phyloP scores from a whole-genome alignment of 192 early-diverging fungal species.

The Coemansia sp. region DNA sequence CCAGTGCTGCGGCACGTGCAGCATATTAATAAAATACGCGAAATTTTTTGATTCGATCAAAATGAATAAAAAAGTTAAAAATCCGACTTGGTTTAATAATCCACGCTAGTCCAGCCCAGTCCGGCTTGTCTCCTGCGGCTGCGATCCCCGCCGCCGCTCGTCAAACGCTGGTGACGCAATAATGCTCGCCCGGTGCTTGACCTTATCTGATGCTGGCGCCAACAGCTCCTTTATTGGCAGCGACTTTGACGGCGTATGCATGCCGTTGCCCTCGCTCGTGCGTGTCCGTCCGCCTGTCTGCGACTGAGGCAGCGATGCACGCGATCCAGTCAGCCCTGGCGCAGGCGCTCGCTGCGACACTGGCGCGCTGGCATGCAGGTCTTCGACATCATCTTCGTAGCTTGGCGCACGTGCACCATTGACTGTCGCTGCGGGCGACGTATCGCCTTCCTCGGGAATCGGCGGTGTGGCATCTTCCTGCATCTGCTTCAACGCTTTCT shows the following conservation, averaged over 20 bases:
- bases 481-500: slow-evolving; percentile 61
- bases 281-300: slow-evolving; percentile 2
- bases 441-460: slow-evolving; percentile 44
- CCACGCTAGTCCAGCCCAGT: too few relatives aligned
- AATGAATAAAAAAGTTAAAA: not conserved
- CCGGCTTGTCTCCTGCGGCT: slow-evolving; percentile 1
- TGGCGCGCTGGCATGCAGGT: not conserved
- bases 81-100: too few relatives aligned
- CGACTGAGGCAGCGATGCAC: slow-evolving; percentile 30
- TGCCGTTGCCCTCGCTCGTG: slow-evolving; percentile 27
- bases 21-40: too few relatives aligned
- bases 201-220: slow-evolving; percentile 49
- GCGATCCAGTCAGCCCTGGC: slow-evolving; percentile 20
- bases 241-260: slow-evolving; percentile 42
- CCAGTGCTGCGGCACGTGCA: too few relatives aligned
- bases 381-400: slow-evolving; percentile 6
- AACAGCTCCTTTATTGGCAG: slow-evolving; percentile 55
- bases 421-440: slow-evolving; percentile 16
- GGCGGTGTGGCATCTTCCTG: slow-evolving; percentile 44
- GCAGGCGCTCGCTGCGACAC: slow-evolving; percentile 6
- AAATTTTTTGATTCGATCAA: too few relatives aligned
- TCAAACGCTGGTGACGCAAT: slow-evolving; percentile 9
- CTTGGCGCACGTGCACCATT: not conserved
- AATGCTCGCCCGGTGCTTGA: slow-evolving; percentile 43
- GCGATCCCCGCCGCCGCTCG: slow-evolving; percentile 20